These are phyloP conservation scores for Micromonas commoda DNA, from an alignment of 139 green algal species.

Conservation along the genomic window DNA sequence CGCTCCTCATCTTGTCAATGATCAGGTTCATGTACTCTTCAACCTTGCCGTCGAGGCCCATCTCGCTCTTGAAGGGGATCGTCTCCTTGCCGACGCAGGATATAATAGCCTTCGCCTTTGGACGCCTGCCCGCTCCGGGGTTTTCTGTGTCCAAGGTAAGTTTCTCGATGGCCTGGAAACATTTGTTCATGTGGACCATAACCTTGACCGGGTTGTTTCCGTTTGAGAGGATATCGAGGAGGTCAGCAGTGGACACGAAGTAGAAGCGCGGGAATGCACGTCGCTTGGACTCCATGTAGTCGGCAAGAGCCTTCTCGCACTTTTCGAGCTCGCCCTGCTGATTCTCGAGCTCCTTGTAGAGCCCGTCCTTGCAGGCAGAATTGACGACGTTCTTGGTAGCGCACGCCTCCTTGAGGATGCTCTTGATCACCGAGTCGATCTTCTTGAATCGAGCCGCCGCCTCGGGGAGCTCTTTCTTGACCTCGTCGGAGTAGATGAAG, in stretches of 20 bases:
- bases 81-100: conserved; percentile 78
- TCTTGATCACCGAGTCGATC: conserved; percentile 69
- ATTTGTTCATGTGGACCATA: conserved; percentile 82
- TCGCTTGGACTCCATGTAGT: conserved; percentile 79
- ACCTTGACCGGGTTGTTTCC: conserved; percentile 68
- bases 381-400: conserved; percentile 63
- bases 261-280: conserved; percentile 77
- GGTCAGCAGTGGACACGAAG: conserved; percentile 72
- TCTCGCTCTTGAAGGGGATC: conserved; percentile 55
- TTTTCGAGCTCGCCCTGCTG: conserved; percentile 60
- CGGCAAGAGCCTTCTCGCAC: conserved; percentile 73
- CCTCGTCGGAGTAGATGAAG: conserved; percentile 80
- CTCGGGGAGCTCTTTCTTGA: conserved; percentile 82
- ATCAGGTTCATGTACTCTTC: conserved; percentile 84
- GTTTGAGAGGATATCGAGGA: conserved; percentile 79
- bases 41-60: conserved; percentile 77
- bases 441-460: conserved; percentile 63
- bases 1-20: conserved; percentile 71
- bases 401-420: conserved; percentile 34
- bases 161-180: conserved; percentile 82
- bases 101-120: conserved; percentile 67
- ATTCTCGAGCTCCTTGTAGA: conserved; percentile 70
- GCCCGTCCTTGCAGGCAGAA: conserved; percentile 62
- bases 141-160: conserved; percentile 68
- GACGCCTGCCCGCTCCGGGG: conserved; percentile 46